Conservation (phyloP, 1,139 yeast species). For the Diutina scorzettiae region DNA sequence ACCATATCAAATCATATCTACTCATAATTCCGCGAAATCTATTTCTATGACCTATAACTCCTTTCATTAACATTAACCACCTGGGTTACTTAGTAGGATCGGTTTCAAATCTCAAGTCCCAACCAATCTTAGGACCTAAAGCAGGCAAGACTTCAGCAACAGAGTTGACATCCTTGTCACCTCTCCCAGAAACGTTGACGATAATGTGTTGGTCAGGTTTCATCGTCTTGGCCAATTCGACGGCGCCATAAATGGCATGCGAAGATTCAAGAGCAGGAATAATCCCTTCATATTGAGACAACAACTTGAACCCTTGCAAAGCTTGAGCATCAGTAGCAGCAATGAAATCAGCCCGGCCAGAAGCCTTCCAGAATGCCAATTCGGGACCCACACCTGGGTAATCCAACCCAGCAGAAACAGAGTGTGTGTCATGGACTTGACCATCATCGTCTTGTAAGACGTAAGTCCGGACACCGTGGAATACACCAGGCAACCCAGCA, state of each 20-base stretch:
- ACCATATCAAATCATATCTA: no score
- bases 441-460: constrained; percentile 88
- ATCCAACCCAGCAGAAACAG: constrained; percentile 96
- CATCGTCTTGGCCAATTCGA: constrained; percentile 80
- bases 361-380: constrained; percentile 86
- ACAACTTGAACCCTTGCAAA: constrained; percentile 71
- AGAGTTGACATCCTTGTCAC: constrained; percentile 97
- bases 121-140: constrained; percentile 81
- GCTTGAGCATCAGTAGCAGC: constrained; percentile 96
- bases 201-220: constrained; percentile 68
- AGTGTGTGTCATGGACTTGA: constrained; percentile 94
- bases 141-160: constrained; percentile 89
- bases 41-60: no score
- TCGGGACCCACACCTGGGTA: constrained; percentile 99
- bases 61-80: no score
- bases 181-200: constrained; percentile 92
- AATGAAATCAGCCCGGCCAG: constrained; percentile 81
- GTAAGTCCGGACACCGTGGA: constrained; percentile 94
- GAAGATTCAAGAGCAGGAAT: constrained; percentile 97
- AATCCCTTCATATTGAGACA: constrained; percentile 93
- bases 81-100: constrained; percentile 36
- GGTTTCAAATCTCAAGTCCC: constrained; percentile 87
- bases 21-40: no score
- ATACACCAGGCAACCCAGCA: constrained; percentile 90
- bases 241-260: constrained; percentile 89